Percentiles rank a stretch among this genome's conserved stretches.
Conservation (phyloP, 176 grass and related monocot genomes). For the Cymbopogon citratus region DNA sequence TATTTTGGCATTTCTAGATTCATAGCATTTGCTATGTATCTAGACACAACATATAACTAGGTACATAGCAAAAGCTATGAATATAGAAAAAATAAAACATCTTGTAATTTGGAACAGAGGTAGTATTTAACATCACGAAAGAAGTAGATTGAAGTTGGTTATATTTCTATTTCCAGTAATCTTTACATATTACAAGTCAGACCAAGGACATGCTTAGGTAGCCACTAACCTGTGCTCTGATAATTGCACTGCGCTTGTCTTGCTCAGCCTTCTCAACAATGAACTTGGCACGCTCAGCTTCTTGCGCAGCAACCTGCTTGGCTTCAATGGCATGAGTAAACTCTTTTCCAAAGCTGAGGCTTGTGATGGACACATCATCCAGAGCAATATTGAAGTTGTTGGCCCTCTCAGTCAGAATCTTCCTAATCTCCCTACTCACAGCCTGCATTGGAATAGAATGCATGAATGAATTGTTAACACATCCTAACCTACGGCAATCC, state of each 20-base stretch:
- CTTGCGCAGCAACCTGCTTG: constrained; percentile 94
- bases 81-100: too few relatives aligned
- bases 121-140: not conserved
- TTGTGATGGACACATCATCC: constrained; percentile 97
- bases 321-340: constrained; percentile 96
- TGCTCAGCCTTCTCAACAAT: constrained; percentile 87
- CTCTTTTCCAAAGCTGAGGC: constrained; percentile 85
- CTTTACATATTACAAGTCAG: not conserved
- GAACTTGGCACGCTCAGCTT: constrained; percentile 87
- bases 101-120: too few relatives aligned
- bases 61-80: too few relatives aligned
- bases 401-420: constrained; percentile 90
- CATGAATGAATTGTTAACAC: not conserved
- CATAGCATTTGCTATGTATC: too few relatives aligned
- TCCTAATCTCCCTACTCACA: constrained; percentile 97
- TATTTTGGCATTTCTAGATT: too few relatives aligned
- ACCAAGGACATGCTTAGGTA: not conserved
- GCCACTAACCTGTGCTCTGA: constrained; percentile 60
- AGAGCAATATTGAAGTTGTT: constrained; percentile 88
- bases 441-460: constrained; percentile 36
- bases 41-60: too few relatives aligned
- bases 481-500: not conserved
- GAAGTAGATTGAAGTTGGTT: not conserved
- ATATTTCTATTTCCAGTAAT: not conserved
- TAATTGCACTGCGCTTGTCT: constrained; percentile 74